These are phyloP conservation scores for Saccharomyces mikatae DNA, from an alignment of 805 yeast species.

Conservation along the genomic window DNA sequence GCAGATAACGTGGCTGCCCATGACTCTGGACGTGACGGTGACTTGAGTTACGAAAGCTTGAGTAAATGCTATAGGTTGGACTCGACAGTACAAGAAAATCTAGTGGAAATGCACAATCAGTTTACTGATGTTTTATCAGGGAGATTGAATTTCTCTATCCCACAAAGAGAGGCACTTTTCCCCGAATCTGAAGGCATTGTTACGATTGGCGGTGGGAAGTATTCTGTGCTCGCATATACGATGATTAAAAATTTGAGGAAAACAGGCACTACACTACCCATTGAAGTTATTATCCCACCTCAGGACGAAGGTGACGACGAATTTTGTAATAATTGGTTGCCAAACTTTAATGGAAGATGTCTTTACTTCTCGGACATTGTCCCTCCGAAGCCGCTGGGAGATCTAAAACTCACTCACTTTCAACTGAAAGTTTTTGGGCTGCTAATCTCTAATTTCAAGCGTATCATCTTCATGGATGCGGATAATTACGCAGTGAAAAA, in stretches of 20 bases:
- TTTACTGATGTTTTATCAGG: neutral
- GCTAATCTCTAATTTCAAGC: constrained; percentile 67
- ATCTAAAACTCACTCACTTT: constrained; percentile 42
- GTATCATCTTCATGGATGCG: constrained; percentile 65
- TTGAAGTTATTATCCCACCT: constrained; percentile 74
- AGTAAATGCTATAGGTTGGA: constrained; percentile 12
- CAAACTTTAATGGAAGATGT: constrained; percentile 58
- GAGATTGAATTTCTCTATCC: neutral
- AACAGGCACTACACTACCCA: constrained; percentile 61
- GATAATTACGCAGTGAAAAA: constrained; percentile 53
- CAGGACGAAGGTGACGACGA: constrained; percentile 63
- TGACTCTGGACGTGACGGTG: neutral
- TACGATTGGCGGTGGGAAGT: constrained; percentile 68
- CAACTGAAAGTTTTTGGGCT: constrained; percentile 69
- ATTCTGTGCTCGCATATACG: constrained; percentile 53
- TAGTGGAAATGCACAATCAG: neutral
- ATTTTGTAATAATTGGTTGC: constrained; percentile 58
- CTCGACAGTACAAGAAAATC: neutral
- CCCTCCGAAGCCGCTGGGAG: constrained; percentile 38
- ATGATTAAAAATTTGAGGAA: constrained; percentile 50
- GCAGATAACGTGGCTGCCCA: constrained; percentile 5
- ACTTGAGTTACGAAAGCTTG: constrained; percentile 10
- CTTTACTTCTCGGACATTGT: constrained; percentile 43
- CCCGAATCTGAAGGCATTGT: constrained; percentile 53
- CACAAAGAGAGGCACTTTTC: constrained; percentile 4